Evolutionary conservation across 495 filamentous ascomycete species (phyloP), one percentile per base, ranked within the genome.

Genomic region (Cercophora scortea): DNA sequence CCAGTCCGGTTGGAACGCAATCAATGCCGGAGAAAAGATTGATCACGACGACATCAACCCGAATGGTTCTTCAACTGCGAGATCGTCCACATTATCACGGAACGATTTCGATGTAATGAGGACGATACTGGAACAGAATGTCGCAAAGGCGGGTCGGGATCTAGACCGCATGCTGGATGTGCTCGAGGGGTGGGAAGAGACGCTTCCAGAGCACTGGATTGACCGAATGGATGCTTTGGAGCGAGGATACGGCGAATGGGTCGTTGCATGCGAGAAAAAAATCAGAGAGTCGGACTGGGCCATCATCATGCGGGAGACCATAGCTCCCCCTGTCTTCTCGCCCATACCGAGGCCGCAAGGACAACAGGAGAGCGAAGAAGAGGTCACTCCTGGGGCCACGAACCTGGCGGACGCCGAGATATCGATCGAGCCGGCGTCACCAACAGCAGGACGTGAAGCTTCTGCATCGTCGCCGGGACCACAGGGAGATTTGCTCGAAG

Each of bases 151-250:
- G 1, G 94, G 89, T 0, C 78, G 78, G 38, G 72, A 82, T 18
- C 72, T 97, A 63, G 93, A 98, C 64, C 76, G 70, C 11, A 87
- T 94, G 77, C 77, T 97, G 7, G 91, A 97, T 59, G 73, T 80
- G 9, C 70, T 97, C 9, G 93, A 96, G 62, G 90, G 88, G 6
- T 77, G 82, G 25, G 74, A 84, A 49, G 93, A 98, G 58, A 85
- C 85, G 3, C 64, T 98, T 9, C 93, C 93, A 0, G 89, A 95
- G 34, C 60, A 69, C 16, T 98, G 94, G 94, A 80, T 96, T 44
- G 88, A 91, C 51, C 75, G 83, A 7, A 79, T 97, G 59, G 94
- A 97, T 62, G 64, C 67, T 0, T 68, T 96, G 12, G 94, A 98
- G 60, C 74, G 79, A 10, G 79, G 86, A n/a, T 95, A 90, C 68